Evolutionary conservation across 192 early-diverging fungal species (phyloP), one percentile per base, ranked within the genome.

Genomic region (Gigaspora rosea): DNA sequence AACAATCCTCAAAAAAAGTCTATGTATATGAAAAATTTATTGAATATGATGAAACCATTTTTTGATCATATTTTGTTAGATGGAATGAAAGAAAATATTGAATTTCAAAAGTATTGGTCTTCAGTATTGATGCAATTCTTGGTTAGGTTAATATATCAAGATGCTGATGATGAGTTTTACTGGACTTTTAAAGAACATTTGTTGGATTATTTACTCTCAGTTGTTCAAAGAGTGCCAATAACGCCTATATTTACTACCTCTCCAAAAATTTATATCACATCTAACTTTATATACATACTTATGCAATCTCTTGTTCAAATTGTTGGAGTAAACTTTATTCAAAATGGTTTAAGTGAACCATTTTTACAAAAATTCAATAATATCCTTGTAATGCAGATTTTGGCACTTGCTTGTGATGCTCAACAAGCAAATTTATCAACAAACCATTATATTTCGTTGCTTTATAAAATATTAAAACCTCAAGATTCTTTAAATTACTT

Each of bases 231-330:
- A 33, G 15, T 57, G 3, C 10, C 70, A 71, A 16, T 71, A 12
- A 15, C 16, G 11, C 15, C 41, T 47, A 66, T 66, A 6, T n/a
- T 20, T 46, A n/a, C 12, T 56, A 56, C 52, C 18, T 56, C 12
- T 11, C 0, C 52, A 15, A 12, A 46, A 18, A 8, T 20, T n/a
- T 12, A 66, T 66, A 3, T 20, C 11, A 46, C n/a, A 16, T 47
- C 16, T 9, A 46, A 10, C 2, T n/a, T 15, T 12, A 1, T 66
- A 4, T 52, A 64, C 36, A 9, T 64, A 9, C 32, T 76, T 5
- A 65, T 65, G 12, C 74, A 76, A 50, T 76, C 74, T 27, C 12
- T 76, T 27, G 59, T 76, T 76, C 35, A 76, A 20, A 32, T 58
- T 41, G 16, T 73, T 20, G 27, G 13, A 12, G 16, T 36, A 57